Percentiles rank a stretch among this genome's conserved stretches.
Evolutionary conservation across 805 yeast genomes (phyloP).

Genomic region (Teunomyces barrocoloradensis): DNA sequence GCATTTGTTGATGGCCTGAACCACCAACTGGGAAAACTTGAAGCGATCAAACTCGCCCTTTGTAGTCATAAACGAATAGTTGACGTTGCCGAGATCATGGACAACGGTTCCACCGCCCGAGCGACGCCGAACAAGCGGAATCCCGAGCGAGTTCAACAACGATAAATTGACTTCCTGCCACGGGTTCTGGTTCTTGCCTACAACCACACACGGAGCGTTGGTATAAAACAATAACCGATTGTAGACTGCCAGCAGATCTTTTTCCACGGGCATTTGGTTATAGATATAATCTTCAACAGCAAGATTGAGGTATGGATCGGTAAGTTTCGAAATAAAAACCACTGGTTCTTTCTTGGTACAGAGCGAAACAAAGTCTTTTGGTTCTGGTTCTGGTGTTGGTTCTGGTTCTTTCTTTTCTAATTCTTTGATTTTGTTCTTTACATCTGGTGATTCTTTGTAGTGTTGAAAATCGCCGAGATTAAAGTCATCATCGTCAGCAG

Average conservation of each 20-base stretch:
- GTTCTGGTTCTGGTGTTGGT: not conserved
- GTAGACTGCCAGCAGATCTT: conserved; percentile 19
- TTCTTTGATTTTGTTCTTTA: not conserved
- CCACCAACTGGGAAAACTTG: conserved; percentile 49
- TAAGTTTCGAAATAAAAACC: conserved; percentile 54
- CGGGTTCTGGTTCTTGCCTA: conserved; percentile 95
- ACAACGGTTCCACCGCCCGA: conserved; percentile 98
- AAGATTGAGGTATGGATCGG: conserved; percentile 71
- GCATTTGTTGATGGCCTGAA: conserved; percentile 24
- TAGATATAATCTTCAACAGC: conserved; percentile 82
- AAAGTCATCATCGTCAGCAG: conserved; percentile 33
- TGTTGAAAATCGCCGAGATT: conserved; percentile 38
- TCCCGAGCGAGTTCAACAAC: conserved; percentile 43
- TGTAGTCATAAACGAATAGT: conserved; percentile 77
- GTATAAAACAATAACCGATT: conserved; percentile 68
- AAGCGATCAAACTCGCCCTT: conserved; percentile 62
- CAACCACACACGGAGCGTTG: conserved; percentile 82
- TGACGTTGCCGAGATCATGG: conserved; percentile 86
- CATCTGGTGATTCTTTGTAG: conserved; percentile 17
- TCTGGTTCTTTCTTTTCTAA: conserved; percentile 1
- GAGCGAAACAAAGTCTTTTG: conserved; percentile 1
- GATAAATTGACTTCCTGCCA: conserved; percentile 80
- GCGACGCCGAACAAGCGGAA: conserved; percentile 72
- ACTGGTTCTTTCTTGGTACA: conserved; percentile 36
- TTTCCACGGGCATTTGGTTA: conserved; percentile 50